Conservation (phyloP, 106 monocot species). For the Allium cepa region DNA sequence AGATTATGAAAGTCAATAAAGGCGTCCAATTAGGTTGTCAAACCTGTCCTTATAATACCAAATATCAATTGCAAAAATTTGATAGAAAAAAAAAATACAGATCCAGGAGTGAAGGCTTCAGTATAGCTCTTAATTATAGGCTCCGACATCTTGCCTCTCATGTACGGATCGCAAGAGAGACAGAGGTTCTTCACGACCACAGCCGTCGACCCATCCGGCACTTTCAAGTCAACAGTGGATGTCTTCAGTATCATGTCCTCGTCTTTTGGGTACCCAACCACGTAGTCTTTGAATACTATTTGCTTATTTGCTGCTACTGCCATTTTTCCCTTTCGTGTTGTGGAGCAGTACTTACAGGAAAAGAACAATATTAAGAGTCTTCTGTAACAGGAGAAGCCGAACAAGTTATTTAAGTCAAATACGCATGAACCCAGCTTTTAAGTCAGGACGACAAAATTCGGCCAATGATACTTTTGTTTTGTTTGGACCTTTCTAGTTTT, state of each 20-base stretch:
- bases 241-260: constrained; percentile 25
- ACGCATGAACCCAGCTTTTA: too few species aligned
- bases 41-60: too few species aligned
- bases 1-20: too few species aligned
- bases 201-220: constrained; percentile 18
- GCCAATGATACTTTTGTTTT: too few species aligned
- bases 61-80: too few species aligned
- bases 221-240: constrained; percentile 8
- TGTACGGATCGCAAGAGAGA: constrained; percentile 56
- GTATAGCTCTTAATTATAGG: constrained; percentile 19
- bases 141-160: constrained; percentile 36
- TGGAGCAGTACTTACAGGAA: too few species aligned
- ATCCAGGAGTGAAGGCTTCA: constrained; percentile 25
- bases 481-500: too few species aligned
- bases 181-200: constrained; percentile 38
- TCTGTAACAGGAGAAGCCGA: too few species aligned
- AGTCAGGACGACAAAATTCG: too few species aligned
- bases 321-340: neutral
- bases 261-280: constrained; percentile 30
- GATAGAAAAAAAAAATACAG: constrained; percentile 3
- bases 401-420: too few species aligned
- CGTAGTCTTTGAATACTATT: constrained; percentile 32
- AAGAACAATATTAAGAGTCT: too few species aligned
- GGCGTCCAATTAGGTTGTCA: too few species aligned
- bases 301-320: constrained; percentile 10